Percentiles rank a stretch among this genome's conserved stretches.
Conservation (phyloP, 345 rosid species). For the Brassica rapa region DNA sequence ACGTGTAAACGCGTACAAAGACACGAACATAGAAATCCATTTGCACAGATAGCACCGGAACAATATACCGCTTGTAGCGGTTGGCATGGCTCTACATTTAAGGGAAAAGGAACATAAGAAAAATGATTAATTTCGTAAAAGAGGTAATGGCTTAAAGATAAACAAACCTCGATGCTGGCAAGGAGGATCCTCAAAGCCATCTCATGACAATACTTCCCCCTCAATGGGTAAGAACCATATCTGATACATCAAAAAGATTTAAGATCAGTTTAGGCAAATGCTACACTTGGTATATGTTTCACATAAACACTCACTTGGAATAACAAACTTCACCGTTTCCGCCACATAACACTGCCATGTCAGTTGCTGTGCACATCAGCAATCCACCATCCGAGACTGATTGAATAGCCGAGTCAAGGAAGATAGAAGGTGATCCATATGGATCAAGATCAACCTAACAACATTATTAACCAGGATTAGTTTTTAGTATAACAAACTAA, state of each 20-base stretch:
- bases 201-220: slow-evolving; percentile 97
- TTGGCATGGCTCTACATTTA: slow-evolving; percentile 89
- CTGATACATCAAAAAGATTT: slow-evolving; percentile 44
- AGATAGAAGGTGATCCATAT: slow-evolving; percentile 95
- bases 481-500: neutral
- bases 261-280: slow-evolving; percentile 21
- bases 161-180: slow-evolving; percentile 86
- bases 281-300: neutral
- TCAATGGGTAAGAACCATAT: slow-evolving; percentile 90
- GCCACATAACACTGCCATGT: slow-evolving; percentile 98
- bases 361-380: slow-evolving; percentile 98
- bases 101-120: slow-evolving; percentile 1
- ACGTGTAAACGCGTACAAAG: slow-evolving; percentile 93
- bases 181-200: slow-evolving; percentile 99
- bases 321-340: slow-evolving; percentile 97
- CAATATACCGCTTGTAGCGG: slow-evolving; percentile 92
- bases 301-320: slow-evolving; percentile 73
- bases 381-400: slow-evolving; percentile 91
- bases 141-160: neutral
- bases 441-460: slow-evolving; percentile 99
- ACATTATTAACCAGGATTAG: slow-evolving; percentile 7
- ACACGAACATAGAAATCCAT: slow-evolving; percentile 95
- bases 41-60: slow-evolving; percentile 88
- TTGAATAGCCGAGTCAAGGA: slow-evolving; percentile 94
- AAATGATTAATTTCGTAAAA: neutral